Evolutionary conservation across 2,329 filamentous ascomycete genomes (phyloP), one percentile per base, ranked within the genome.

Genomic region (Penicillium sp.): DNA sequence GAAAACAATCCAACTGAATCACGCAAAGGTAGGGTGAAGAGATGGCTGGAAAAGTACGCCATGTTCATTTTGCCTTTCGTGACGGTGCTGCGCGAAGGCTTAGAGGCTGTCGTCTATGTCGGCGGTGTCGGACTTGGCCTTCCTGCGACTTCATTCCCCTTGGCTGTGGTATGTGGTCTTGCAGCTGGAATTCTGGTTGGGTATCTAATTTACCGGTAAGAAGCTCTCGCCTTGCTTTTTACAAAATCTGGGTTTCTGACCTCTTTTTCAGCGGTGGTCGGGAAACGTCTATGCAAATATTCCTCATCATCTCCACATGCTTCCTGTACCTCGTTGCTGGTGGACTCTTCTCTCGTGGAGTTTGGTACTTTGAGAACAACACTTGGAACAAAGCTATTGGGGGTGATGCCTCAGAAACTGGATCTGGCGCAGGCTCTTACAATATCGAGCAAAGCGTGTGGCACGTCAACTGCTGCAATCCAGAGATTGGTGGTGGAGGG

Each of bases 61-160:
- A 91, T 96, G 88, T 94, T 95, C 71, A 74, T 90, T 43, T 78
- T 96, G 51, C 92, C 92, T 1, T 95, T 96, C 73, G 81, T 96
- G 69, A 96, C 91, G 0, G 88, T 94, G n/a, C 76, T 96, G 13
- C 81, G 92, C 34, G 91, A 96, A 71, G 92, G 91, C 2, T 83
- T 96, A 29, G 92, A 96, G 71, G 90, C 89, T 0, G 87, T 96
- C 34, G 83, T 96, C 22, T 96, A 95, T 71, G 86, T 95, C 49
- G 90, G 90, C 14, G 92, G 91, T 18, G 91, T 96, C 4, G 88
- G 88, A 3, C 86, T 96, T 51, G 84, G 86, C 1, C 79, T 89
- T 3, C 90, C 91, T 0, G 90, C 90, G 2, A 84, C 83, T 5
- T 82, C 91, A 0, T 89, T 96, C 48, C 91, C 92, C 2, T 75